Evolutionary conservation across 2,329 filamentous ascomycete species (phyloP), one percentile per base, ranked within the genome.

Genomic region (Colletotrichum orbiculare): DNA sequence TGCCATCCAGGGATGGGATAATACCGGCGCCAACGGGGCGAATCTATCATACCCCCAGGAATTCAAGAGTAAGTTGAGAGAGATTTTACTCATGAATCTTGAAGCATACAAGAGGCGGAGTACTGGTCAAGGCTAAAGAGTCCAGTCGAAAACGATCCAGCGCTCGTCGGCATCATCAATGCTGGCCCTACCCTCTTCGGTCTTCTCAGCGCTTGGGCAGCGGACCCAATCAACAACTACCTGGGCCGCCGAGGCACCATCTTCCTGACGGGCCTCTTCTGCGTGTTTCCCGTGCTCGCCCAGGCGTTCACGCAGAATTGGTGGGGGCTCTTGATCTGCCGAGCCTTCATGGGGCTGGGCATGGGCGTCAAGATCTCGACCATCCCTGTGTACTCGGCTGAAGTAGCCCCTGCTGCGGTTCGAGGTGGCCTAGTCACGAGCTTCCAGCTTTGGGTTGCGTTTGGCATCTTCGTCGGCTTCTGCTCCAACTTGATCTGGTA

Each of bases 391-490:
- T 94, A 92, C 70, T 88, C 90, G 0, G 91, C 91, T 1, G 91
- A 94, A 74, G 91, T 87, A 48, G 84, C 89, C 0, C 91, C 91
- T 0, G 87, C 90, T 2, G 75, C 81, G 5, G 88, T 93, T 56
- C 85, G 91, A 71, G 90, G 91, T 68, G 91, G 89, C n/a, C 80
- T 96, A 6, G 91, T 94, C 67, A 95, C 95, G 91, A 76, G 73
- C 2, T 69, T 90, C 88, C 68, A 95, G 91, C 91, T 84, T 55
- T 91, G 88, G 86, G 87, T 85, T 4, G 83, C 84, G 0, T 85
- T 89, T 64, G 79, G 81, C 54, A 82, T 82, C 70, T 74, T 80
- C 60, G 68, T 80, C 33, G 90, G 87, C 11, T 86, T 83, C 68
- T 82, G 79, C 64, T 86, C 86, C 65, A 89, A 89, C 71, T 77